phyloP scores from a whole-genome alignment of 768 basidiomycete genomes.

The Podaxis carcinomalis region DNA sequence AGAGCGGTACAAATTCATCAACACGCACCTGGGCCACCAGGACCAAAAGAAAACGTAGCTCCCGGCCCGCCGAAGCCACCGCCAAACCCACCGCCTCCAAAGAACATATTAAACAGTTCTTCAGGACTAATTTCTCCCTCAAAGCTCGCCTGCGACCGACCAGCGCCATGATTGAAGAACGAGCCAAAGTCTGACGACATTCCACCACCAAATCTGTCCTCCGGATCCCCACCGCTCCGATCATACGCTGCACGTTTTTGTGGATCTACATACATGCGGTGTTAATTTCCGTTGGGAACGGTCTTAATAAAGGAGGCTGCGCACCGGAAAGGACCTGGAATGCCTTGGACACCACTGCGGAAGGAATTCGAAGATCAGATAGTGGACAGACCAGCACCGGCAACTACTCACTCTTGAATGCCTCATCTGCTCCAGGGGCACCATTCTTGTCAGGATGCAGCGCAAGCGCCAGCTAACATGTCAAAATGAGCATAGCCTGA shows the following conservation, averaged over 20 bases:
- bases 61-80: slow-evolving; percentile 24
- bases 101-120: slow-evolving; percentile 98
- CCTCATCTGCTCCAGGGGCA: slow-evolving; percentile 97
- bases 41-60: slow-evolving; percentile 37
- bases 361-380: slow-evolving; percentile 10
- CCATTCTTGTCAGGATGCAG: slow-evolving; percentile 93
- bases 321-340: slow-evolving; percentile 89
- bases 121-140: slow-evolving; percentile 91
- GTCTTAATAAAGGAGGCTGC: slow-evolving; percentile 6
- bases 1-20: neutral
- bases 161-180: slow-evolving; percentile 4
- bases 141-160: slow-evolving; percentile 36
- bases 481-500: neutral
- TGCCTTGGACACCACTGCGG: slow-evolving; percentile 92
- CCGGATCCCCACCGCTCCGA: slow-evolving; percentile 82
- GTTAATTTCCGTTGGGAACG: neutral
- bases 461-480: slow-evolving; percentile 72
- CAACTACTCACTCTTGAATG: slow-evolving; percentile 81
- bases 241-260: slow-evolving; percentile 90
- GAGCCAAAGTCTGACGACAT: slow-evolving; percentile 44
- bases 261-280: slow-evolving; percentile 45
- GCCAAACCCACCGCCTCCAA: slow-evolving; percentile 61
- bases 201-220: slow-evolving; percentile 65
- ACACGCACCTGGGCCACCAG: slow-evolving; percentile 44
- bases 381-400: slow-evolving; percentile 1